Base-by-base conservation (phyloP, 192 early-diverging fungal genomes). In the Ambispora gerdemannii region DNA sequence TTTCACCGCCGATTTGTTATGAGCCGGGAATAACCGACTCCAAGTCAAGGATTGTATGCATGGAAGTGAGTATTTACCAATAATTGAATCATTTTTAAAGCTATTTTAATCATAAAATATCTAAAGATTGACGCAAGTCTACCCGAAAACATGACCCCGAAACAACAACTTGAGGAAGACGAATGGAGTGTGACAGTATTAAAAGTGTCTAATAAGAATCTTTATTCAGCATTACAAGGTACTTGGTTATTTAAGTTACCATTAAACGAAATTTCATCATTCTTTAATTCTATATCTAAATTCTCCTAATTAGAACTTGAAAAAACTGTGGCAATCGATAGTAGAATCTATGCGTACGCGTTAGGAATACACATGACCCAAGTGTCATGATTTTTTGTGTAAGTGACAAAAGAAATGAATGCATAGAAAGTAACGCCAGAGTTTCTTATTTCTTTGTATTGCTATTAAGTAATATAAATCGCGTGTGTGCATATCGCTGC, bases 11-110 rank as follows among this genome's bases (percentile, higher is more conserved):
- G 3, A 56, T 81, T 19, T 72, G 77, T n/a, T 83, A 81, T 73
- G 84, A 85, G 51, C 84, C 84, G 13, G 84, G 81, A 0, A 35
- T 85, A 53, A 81, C 84, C 13, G 72, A 74, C 47, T 85, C 84
- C 1, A 75, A 72, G 27, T 73, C 78, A 11, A 74, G 51, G 8
- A 59, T 78, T 22, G 81, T 75, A 7, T 24, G 76, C 10, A 51
- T 80, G 24, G 82, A 83, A 65, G 81, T 79, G 66, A 17, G 22
- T 30, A 35, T 25, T 51, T 22, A 71, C 8, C 10, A 10, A 13
- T 20, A 31, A 20, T 6, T 20, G 20, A 25, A 25, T 28, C 32
- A 4, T 25, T 7, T 65, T 50, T 66, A 30, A 32, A 49, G 17
- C 2, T 10, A 19, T 25, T 49, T 25, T n/a, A 34, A 20, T 73